phyloP scores from a whole-genome alignment of 164 flowering plant genomes.

The Stephania cephalantha region DNA sequence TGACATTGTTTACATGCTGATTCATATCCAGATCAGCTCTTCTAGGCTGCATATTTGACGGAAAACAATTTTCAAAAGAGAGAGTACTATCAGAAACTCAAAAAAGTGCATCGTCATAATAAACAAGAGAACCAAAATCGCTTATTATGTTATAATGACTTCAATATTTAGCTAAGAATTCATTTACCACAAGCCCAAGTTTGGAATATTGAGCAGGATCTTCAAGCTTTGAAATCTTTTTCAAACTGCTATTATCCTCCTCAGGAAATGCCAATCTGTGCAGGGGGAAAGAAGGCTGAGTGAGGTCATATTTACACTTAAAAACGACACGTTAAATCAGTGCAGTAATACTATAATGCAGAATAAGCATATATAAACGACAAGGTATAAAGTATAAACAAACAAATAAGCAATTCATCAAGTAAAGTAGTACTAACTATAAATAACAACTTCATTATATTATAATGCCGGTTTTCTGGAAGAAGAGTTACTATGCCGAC shows the following conservation, averaged over 20 bases:
- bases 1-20: slow-evolving; percentile 93
- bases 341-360: too few species aligned
- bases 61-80: slow-evolving; percentile 5
- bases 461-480: too few species aligned
- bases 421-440: too few species aligned
- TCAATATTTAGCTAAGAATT: slow-evolving; percentile 6
- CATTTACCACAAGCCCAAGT: slow-evolving; percentile 58
- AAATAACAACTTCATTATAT: too few species aligned
- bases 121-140: neutral
- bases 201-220: slow-evolving; percentile 58
- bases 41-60: slow-evolving; percentile 61
- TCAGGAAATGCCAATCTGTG: slow-evolving; percentile 73
- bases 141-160: neutral
- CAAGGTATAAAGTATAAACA: too few species aligned
- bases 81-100: neutral
- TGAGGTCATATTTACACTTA: too few species aligned
- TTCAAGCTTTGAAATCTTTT: slow-evolving; percentile 68
- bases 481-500: too few species aligned
- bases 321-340: too few species aligned
- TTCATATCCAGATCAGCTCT: slow-evolving; percentile 98
- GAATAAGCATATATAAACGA: too few species aligned
- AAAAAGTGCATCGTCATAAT: too few species aligned
- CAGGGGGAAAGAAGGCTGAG: neutral
- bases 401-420: too few species aligned
- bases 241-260: slow-evolving; percentile 52